Percentiles rank a stretch among this genome's conserved stretches.
Conservation (phyloP, 2,329 filamentous ascomycete genomes). For the Zasmidium cellare region DNA sequence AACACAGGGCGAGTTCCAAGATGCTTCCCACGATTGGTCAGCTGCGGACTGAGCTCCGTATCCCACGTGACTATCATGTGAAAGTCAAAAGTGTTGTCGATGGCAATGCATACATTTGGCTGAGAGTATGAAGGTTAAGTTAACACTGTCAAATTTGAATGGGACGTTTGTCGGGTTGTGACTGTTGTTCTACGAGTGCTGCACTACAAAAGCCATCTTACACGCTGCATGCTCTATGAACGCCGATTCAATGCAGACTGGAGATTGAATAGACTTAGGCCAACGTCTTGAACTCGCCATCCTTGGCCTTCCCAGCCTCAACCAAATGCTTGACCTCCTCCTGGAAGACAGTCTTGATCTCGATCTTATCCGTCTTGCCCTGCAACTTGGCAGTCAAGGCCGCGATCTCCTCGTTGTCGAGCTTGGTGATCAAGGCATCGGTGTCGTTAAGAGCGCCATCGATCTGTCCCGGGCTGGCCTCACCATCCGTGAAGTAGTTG, state of each 20-base stretch:
- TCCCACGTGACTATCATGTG: too few species aligned
- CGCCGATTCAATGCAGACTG: not conserved
- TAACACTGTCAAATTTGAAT: too few species aligned
- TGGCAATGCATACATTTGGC: too few species aligned
- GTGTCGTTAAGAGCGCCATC: conserved; percentile 82
- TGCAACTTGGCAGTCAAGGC: conserved; percentile 77
- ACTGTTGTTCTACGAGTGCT: not conserved
- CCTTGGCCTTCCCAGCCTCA: conserved; percentile 80
- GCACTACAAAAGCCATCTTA: not conserved
- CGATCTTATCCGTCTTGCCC: conserved; percentile 71
- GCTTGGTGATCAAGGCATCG: conserved; percentile 81
- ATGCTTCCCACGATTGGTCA: too few species aligned
- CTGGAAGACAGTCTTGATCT: conserved; percentile 82
- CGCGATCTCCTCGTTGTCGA: conserved; percentile 88
- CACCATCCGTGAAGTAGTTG: conserved; percentile 81
- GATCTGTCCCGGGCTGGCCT: conserved; percentile 75
- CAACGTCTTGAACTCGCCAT: conserved; percentile 70
- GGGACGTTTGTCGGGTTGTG: too few species aligned
- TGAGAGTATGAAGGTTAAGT: too few species aligned
- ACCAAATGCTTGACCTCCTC: conserved; percentile 77
- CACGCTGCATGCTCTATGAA: not conserved
- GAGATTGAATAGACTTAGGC: conserved; percentile 11
- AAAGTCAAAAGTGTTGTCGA: too few species aligned
- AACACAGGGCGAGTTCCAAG: too few species aligned
- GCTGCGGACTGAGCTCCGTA: too few species aligned